Base-by-base conservation (phyloP, 305 asterid genomes). In the Galium porrigens region DNA sequence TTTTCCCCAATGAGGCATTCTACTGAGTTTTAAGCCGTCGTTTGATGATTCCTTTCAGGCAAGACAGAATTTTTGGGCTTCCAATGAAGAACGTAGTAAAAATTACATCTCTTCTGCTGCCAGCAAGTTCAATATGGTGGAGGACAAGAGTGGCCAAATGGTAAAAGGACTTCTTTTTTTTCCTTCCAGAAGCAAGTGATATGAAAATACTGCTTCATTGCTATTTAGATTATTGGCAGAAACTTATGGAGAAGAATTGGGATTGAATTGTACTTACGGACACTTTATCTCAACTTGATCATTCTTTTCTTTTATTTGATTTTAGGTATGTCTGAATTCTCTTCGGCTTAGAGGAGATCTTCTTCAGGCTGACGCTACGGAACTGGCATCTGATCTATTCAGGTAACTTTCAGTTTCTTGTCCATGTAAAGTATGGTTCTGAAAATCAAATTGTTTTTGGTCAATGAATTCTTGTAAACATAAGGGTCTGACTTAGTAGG, bases 341-440 rank as follows among this genome's bases (percentile, higher is more conserved):
- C 84, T 82, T 56, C 69, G 68, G 76, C 67, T 85, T 48, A 88
- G 82, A 52, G 77, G 81, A 68, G 76, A 65, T 65, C 65, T 76
- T 68, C 76, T 78, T 66, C 81, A 78, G 64, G 77, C 80, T 65
- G 72, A 75, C 72, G 56, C 69, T 67, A 55, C 72, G 78, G 86
- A 85, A 80, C 84, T 84, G 94, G 98, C 87, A 80, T 72, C 76
- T 66, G 66, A 78, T 80, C 75, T 79, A 73, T 78, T 82, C 82
- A 66, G 80, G 78, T 76, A 74, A 73, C 8, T 74, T 20, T 70
- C 72, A 58, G 37, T 58, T n/a, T 58, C 17, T 33, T 73, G 67
- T 65, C 63, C 64, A 2, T 32, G 65, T 66, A 51, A 2, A 67
- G 74, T 74, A 20, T 37, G 61, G 20, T 42, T 6, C 0, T 65